Conservation (phyloP, 2,329 filamentous ascomycete species). For the Trichophyton simii region DNA sequence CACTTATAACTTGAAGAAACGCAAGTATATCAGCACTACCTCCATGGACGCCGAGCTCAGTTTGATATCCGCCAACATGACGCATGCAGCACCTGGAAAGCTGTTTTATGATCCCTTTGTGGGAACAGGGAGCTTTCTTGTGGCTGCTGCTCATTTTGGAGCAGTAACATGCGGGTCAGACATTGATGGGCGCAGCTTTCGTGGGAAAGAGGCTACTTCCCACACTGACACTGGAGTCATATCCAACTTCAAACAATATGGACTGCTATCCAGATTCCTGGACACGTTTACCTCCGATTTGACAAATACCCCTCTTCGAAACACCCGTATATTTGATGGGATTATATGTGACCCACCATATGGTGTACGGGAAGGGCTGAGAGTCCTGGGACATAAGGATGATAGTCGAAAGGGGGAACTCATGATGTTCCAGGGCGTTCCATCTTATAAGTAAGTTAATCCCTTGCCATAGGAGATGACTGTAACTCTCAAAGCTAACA, state of each 20-base stretch:
- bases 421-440: slow-evolving; percentile 52
- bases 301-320: slow-evolving; percentile 67
- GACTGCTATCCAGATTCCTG: slow-evolving; percentile 50
- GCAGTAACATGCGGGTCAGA: slow-evolving; percentile 75
- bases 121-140: slow-evolving; percentile 82
- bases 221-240: slow-evolving; percentile 34
- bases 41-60: slow-evolving; percentile 95
- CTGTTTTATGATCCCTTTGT: slow-evolving; percentile 92
- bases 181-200: slow-evolving; percentile 84
- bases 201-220: slow-evolving; percentile 39
- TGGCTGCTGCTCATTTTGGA: slow-evolving; percentile 84
- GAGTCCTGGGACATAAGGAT: slow-evolving; percentile 69
- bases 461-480: not conserved
- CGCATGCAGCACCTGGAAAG: slow-evolving; percentile 67
- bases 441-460: slow-evolving; percentile 48
- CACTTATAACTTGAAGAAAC: slow-evolving; percentile 82
- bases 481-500: not conserved
- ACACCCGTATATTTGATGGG: slow-evolving; percentile 58
- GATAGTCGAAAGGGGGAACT: slow-evolving; percentile 40
- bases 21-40: slow-evolving; percentile 86
- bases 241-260: slow-evolving; percentile 79
- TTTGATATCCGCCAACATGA: slow-evolving; percentile 82
- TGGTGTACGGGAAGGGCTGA: slow-evolving; percentile 80
- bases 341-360: slow-evolving; percentile 96
- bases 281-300: slow-evolving; percentile 77